These are phyloP conservation scores for Cercospora zeina DNA, from an alignment of 2,329 filamentous ascomycete genomes.

Conservation along the genomic window DNA sequence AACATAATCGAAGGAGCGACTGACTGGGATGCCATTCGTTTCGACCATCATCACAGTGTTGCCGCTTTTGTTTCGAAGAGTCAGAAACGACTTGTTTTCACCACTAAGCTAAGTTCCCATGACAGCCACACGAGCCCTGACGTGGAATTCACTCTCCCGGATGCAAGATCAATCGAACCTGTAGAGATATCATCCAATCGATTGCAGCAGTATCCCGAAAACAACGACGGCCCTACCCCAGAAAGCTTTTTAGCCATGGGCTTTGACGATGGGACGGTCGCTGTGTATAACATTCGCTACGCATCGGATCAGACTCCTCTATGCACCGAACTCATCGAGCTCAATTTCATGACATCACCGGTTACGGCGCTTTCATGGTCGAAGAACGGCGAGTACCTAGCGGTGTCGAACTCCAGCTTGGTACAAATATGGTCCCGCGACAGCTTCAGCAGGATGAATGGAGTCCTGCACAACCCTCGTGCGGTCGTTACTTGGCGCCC, in stretches of 20 bases:
- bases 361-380: conserved; percentile 49
- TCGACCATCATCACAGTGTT: conserved; percentile 37
- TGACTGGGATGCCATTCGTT: conserved; percentile 41
- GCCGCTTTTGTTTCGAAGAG: conserved; percentile 41
- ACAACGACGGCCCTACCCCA: neutral
- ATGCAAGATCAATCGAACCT: conserved; percentile 38
- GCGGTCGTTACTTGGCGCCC: conserved; percentile 36
- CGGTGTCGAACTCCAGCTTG: conserved; percentile 47
- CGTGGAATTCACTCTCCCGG: conserved; percentile 19
- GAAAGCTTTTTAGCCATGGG: conserved; percentile 43
- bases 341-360: conserved; percentile 35
- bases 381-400: conserved; percentile 46
- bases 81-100: conserved; percentile 40
- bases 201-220: conserved; percentile 20
- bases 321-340: conserved; percentile 25
- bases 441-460: conserved; percentile 27
- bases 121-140: conserved; percentile 12
- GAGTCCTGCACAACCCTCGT: conserved; percentile 22
- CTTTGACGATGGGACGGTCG: conserved; percentile 44
- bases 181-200: conserved; percentile 45
- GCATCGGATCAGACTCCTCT: conserved; percentile 9
- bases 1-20: conserved; percentile 21
- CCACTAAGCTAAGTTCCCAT: conserved; percentile 24
- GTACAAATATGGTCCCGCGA: conserved; percentile 48
- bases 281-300: conserved; percentile 44